These are phyloP conservation scores for Sporothrix luriei DNA, from an alignment of 2,329 filamentous ascomycete genomes.

Conservation along the genomic window DNA sequence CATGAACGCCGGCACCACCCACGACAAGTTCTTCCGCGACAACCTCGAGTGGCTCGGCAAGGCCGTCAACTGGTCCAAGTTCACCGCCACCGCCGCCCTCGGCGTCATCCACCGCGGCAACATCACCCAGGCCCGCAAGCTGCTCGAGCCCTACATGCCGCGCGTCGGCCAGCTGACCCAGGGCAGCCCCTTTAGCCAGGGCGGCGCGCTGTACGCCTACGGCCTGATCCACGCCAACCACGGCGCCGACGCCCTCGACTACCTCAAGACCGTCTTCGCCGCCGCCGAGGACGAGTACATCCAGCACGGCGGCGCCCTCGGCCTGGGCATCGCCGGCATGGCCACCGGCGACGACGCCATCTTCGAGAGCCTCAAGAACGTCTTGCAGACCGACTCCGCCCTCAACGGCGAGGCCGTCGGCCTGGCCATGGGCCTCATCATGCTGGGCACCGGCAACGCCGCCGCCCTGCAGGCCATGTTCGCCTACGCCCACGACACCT, in stretches of 20 bases:
- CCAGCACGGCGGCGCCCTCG: conserved; percentile 92
- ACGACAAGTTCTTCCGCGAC: conserved; percentile 97
- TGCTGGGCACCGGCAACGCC: conserved; percentile 96
- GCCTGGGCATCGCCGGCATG: conserved; percentile 96
- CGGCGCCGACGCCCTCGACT: conserved; percentile 83
- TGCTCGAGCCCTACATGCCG: conserved; percentile 92
- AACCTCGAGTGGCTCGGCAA: conserved; percentile 98
- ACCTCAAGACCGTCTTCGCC: conserved; percentile 73
- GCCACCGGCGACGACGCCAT: conserved; percentile 88
- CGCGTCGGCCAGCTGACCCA: conserved; percentile 71
- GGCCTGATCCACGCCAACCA: conserved; percentile 98
- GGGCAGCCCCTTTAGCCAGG: conserved; percentile 93
- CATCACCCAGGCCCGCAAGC: conserved; percentile 85
- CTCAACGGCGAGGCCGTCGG: conserved; percentile 97
- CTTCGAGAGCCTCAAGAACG: conserved; percentile 85
- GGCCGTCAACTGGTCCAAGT: conserved; percentile 99
- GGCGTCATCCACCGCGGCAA: conserved; percentile 97
- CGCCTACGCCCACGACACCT: conserved; percentile 94
- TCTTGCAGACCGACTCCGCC: conserved; percentile 90
- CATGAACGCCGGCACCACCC: conserved; percentile 98
- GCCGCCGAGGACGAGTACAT: conserved; percentile 86
- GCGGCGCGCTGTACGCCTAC: conserved; percentile 92
- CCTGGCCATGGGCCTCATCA: conserved; percentile 94
- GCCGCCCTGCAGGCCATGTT: conserved; percentile 96
- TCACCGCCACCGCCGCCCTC: conserved; percentile 92